Evolutionary conservation across 805 yeast species (phyloP).

Genomic region (Blastobotrys attinorum): DNA sequence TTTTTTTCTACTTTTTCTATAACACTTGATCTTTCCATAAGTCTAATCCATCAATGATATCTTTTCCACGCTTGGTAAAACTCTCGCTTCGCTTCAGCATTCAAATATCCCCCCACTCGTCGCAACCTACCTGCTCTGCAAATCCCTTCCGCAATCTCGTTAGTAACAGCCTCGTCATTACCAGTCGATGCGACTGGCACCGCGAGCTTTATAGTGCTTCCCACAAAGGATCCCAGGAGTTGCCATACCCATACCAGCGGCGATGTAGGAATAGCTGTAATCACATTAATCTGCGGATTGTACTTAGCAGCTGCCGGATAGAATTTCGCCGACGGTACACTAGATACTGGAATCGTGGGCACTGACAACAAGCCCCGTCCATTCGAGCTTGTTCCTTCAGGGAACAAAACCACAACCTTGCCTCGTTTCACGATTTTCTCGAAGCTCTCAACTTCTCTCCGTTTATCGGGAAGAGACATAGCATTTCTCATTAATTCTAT

Average conservation of each 20-base stretch:
- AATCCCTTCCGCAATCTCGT: constrained; percentile 20
- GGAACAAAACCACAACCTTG: constrained; percentile 48
- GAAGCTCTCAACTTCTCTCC: constrained; percentile 6
- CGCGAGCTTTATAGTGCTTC: constrained; percentile 15
- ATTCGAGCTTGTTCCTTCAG: constrained; percentile 83
- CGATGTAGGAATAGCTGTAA: constrained; percentile 30
- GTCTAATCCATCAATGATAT: not conserved
- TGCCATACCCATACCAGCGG: constrained; percentile 23
- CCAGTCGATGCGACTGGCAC: constrained; percentile 18
- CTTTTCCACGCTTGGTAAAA: constrained; percentile 33
- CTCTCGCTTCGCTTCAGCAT: constrained; percentile 35
- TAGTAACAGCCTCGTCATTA: constrained; percentile 9
- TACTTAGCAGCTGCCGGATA: constrained; percentile 28
- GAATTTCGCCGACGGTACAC: constrained; percentile 7
- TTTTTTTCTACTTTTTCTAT: no score
- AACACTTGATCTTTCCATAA: no score
- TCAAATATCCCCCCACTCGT: constrained; percentile 39
- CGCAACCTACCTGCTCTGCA: constrained; percentile 39
- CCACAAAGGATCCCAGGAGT: constrained; percentile 10
- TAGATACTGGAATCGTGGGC: constrained; percentile 23
- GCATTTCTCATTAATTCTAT: constrained; percentile 17
- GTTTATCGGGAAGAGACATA: constrained; percentile 8
- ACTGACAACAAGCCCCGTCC: constrained; percentile 69
- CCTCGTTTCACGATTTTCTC: constrained; percentile 24
- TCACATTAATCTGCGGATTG: constrained; percentile 22